Evolutionary conservation across 2,329 filamentous ascomycete species (phyloP), one percentile per base, ranked within the genome.

Genomic region (Hymenoscyphus fructigenus): DNA sequence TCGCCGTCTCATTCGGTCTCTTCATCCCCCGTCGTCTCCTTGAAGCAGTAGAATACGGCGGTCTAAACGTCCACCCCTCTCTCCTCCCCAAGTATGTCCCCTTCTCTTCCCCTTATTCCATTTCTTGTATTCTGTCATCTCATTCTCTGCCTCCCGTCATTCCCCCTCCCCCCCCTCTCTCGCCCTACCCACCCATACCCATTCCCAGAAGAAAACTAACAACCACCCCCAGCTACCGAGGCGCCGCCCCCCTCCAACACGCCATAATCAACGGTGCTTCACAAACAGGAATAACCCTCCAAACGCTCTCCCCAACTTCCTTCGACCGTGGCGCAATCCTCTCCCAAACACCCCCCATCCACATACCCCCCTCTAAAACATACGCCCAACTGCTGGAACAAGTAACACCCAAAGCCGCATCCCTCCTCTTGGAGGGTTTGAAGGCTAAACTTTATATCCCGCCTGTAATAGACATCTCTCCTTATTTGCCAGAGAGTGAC

Each of bases 1-100:
- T 98, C 57, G 93, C 93, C 58, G 95, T 98, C 4, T 98, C 95
- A 0, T 99, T 98, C 78, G 95, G 95, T 2, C 84, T 97, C 7
- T 90, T 97, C 67, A 88, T 99, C 0, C 95, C 95, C 0, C 83
- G 84, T 0, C 84, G 92, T 4, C 86, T 98, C 17, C 81, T 99
- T 26, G 80, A 80, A 26, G 79, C 79, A 0, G 86, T 91, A 28
- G 86, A 85, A 71, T 97, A 96, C 78, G 93, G 93, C 55, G 95
- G 95, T 0, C 79, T 99, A 2, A 99, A 99, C 77, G 84, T 99
- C 1, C 95, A 99, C 74, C 95, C 95, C 0, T 98, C 94, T 0
- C 79, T 97, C 32, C 84, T 99, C 15, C 94, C 93, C 3, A 90
- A 95, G 88, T 91, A 81, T 74, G 6, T 5, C 32, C 55, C 47